Conservation (phyloP, 192 early-diverging fungal genomes). For the Geranomyces variabilis region DNA sequence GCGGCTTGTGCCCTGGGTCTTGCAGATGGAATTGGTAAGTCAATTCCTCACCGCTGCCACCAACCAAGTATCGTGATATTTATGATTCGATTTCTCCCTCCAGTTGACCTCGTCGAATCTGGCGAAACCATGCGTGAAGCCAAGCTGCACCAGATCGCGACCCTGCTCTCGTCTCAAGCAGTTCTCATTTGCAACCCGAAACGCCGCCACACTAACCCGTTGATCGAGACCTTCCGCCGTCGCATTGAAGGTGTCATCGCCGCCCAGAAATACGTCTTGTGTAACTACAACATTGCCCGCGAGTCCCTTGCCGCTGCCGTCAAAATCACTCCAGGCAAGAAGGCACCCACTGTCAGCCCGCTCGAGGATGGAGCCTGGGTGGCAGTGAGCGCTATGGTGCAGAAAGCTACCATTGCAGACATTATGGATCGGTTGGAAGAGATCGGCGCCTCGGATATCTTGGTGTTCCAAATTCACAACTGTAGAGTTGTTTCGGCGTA, state of each 20-base stretch:
- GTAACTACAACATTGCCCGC: constrained; percentile 88
- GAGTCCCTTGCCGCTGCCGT: constrained; percentile 64
- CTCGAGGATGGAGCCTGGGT: constrained; percentile 89
- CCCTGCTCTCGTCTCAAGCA: constrained; percentile 80
- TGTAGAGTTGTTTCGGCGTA: constrained; percentile 16
- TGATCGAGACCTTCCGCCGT: constrained; percentile 78
- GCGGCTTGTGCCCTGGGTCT: constrained; percentile 95
- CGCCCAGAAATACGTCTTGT: constrained; percentile 84
- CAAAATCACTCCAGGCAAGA: constrained; percentile 87
- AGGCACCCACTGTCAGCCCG: constrained; percentile 85
- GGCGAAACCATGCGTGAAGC: constrained; percentile 99
- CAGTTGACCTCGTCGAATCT: constrained; percentile 75
- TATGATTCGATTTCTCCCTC: too few relatives aligned
- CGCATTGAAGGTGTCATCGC: constrained; percentile 91
- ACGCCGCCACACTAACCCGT: constrained; percentile 71
- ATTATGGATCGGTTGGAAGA: constrained; percentile 89
- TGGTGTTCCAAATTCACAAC: constrained; percentile 63
- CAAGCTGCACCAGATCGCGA: constrained; percentile 88
- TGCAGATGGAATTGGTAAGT: constrained; percentile 91
- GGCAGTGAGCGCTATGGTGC: constrained; percentile 88
- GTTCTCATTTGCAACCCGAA: constrained; percentile 83
- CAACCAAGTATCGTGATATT: too few relatives aligned
- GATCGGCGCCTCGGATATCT: constrained; percentile 88
- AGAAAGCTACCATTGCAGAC: constrained; percentile 73
- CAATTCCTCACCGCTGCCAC: too few relatives aligned